Evolutionary conservation across 768 basidiomycete species (phyloP).

Genomic region (Trametes cubensis): DNA sequence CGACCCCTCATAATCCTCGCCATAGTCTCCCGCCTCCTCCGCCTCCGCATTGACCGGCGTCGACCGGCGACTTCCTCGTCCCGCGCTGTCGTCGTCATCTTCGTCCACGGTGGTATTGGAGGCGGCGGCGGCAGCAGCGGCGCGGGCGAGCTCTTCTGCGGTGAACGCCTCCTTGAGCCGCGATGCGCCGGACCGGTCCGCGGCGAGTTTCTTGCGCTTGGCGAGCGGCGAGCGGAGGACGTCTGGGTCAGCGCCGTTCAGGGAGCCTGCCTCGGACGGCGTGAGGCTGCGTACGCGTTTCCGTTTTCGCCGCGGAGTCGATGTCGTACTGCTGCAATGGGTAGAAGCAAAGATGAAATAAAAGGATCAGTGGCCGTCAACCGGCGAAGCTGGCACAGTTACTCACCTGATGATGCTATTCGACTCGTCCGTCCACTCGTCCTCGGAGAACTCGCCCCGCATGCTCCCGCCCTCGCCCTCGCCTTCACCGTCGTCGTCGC

Average conservation of each 20-base stretch:
- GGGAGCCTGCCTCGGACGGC: conserved; percentile 56
- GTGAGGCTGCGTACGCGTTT: conserved; percentile 76
- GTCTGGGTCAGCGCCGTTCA: conserved; percentile 43
- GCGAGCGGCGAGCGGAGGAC: conserved; percentile 67
- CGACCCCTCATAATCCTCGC: conserved; percentile 42
- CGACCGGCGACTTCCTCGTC: conserved; percentile 19
- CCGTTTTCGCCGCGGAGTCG: conserved; percentile 53
- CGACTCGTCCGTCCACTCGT: conserved; percentile 56
- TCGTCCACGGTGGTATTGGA: no score
- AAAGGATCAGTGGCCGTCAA: no score
- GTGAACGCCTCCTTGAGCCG: conserved; percentile 59
- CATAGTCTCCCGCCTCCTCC: conserved; percentile 39
- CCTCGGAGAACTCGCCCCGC: conserved; percentile 49
- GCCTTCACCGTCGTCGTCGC: conserved; percentile 68
- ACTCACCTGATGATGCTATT: conserved; percentile 49
- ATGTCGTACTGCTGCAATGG: conserved; percentile 37
- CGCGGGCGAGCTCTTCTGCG: conserved; percentile 24
- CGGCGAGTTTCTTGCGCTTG: conserved; percentile 77
- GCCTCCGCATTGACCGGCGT: conserved; percentile 13
- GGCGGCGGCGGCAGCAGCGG: neutral
- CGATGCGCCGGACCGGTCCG: conserved; percentile 66
- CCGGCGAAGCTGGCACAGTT: neutral
- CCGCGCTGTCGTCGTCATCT: neutral
- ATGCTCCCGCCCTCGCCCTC: conserved; percentile 24
- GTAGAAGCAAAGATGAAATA: no score